These are phyloP conservation scores for Fomitopsis palustris DNA, from an alignment of 1,284 basidiomycete species.

Conservation along the genomic window DNA sequence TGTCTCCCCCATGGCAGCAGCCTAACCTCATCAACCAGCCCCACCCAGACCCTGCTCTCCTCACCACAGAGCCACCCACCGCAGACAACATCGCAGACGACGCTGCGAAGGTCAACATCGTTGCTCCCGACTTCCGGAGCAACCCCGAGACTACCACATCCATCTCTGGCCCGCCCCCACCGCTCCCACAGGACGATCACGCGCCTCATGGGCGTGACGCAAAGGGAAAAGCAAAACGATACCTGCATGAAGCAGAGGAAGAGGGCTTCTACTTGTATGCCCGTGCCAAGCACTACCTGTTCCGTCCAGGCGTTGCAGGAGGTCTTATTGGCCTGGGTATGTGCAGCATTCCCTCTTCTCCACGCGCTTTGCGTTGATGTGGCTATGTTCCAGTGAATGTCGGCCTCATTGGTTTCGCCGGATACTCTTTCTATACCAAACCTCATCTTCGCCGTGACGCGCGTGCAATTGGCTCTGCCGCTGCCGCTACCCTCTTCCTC, in stretches of 20 bases:
- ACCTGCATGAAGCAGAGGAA: constrained; percentile 47
- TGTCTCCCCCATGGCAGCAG: constrained; percentile 12
- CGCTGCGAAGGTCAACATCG: constrained; percentile 51
- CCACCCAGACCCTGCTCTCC: constrained; percentile 55
- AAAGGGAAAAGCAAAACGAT: constrained; percentile 27
- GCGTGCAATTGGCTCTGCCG: constrained; percentile 49
- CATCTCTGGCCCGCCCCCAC: constrained; percentile 16
- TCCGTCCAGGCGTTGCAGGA: constrained; percentile 69
- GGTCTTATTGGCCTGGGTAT: constrained; percentile 69
- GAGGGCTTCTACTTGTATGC: constrained; percentile 55
- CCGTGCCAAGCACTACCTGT: constrained; percentile 53
- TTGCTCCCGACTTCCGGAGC: constrained; percentile 45
- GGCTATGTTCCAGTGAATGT: constrained; percentile 54
- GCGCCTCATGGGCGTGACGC: constrained; percentile 7
- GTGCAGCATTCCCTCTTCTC: not conserved
- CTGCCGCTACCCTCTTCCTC: constrained; percentile 52
- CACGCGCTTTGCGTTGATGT: not conserved
- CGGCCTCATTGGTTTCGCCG: constrained; percentile 60
- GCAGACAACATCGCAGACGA: constrained; percentile 43
- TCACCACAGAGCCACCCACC: constrained; percentile 51
- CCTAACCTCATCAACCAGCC: constrained; percentile 39
- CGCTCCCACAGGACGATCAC: constrained; percentile 7
- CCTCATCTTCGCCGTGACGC: constrained; percentile 61
- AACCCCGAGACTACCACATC: constrained; percentile 43
- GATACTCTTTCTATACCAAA: constrained; percentile 66